Evolutionary conservation across 495 filamentous ascomycete species (phyloP).

Genomic region (Usnea hakonensis): DNA sequence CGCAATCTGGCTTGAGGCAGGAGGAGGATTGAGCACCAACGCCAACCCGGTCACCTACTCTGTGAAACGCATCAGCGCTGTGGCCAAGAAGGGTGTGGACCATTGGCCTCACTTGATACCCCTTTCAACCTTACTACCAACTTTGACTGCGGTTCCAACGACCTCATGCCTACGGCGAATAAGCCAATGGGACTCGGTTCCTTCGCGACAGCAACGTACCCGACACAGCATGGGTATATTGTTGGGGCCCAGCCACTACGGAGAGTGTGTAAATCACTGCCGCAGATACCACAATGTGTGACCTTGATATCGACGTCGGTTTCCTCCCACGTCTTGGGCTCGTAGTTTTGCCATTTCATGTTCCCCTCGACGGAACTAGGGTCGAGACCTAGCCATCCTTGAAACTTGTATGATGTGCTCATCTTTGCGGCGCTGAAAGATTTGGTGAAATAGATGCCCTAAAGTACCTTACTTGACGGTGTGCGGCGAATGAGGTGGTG

Average conservation of each 20-base stretch:
- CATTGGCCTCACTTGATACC: conserved; percentile 42
- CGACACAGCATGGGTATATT: conserved; percentile 65
- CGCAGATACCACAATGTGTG: conserved; percentile 80
- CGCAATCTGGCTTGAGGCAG: conserved; percentile 60
- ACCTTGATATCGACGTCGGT: conserved; percentile 73
- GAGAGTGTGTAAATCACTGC: conserved; percentile 68
- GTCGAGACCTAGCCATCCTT: conserved; percentile 73
- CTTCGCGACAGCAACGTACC: neutral
- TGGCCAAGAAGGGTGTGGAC: neutral
- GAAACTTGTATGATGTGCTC: conserved; percentile 52
- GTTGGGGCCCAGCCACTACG: conserved; percentile 65
- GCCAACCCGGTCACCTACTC: conserved; percentile 73
- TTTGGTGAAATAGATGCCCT: neutral
- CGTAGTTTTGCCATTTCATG: conserved; percentile 62
- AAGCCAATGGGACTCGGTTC: neutral
- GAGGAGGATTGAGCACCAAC: conserved; percentile 71
- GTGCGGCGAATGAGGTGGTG: neutral
- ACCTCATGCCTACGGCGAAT: conserved; percentile 60
- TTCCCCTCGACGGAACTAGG: conserved; percentile 53
- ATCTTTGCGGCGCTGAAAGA: conserved; percentile 7
- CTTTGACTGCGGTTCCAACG: conserved; percentile 62
- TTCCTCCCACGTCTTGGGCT: conserved; percentile 70
- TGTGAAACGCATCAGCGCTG: conserved; percentile 3
- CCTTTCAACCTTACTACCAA: conserved; percentile 55
- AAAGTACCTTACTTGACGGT: too few species aligned